phyloP scores from a whole-genome alignment of 768 basidiomycete genomes.

The Nevesoporus exiguus region DNA sequence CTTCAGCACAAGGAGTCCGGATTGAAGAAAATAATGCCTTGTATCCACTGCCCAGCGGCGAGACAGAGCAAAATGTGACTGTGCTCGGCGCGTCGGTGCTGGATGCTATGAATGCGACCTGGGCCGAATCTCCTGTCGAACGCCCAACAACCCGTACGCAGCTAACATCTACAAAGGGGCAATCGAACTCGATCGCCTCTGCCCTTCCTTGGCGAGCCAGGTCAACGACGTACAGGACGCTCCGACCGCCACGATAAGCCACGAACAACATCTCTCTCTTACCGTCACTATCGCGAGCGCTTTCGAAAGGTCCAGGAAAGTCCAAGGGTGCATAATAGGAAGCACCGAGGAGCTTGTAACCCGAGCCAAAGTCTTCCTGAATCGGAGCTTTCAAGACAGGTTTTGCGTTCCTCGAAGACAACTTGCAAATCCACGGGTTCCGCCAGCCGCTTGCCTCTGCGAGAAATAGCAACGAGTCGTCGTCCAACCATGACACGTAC shows the following conservation, averaged over 20 bases:
- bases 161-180: slow-evolving; percentile 3
- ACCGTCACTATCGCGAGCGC: neutral
- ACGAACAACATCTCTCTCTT: neutral
- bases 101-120: slow-evolving; percentile 2
- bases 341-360: slow-evolving; percentile 2
- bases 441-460: slow-evolving; percentile 5
- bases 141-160: neutral
- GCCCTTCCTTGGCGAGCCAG: neutral
- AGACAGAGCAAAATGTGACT: neutral
- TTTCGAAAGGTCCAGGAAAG: neutral
- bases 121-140: neutral
- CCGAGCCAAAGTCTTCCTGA: slow-evolving; percentile 1
- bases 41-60: neutral
- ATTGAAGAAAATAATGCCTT: neutral
- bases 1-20: neutral
- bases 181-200: neutral
- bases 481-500: slow-evolving; percentile 2
- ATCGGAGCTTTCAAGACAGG: neutral
- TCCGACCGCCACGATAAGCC: slow-evolving; percentile 1
- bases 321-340: slow-evolving; percentile 1
- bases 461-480: neutral
- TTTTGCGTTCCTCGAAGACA: neutral
- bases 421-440: slow-evolving; percentile 2
- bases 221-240: slow-evolving; percentile 1
- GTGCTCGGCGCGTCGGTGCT: neutral